Percentiles rank a stretch among this genome's conserved stretches.
phyloP scores from a whole-genome alignment of 2,329 filamentous ascomycete species.

The Leptographium galeiforme region DNA sequence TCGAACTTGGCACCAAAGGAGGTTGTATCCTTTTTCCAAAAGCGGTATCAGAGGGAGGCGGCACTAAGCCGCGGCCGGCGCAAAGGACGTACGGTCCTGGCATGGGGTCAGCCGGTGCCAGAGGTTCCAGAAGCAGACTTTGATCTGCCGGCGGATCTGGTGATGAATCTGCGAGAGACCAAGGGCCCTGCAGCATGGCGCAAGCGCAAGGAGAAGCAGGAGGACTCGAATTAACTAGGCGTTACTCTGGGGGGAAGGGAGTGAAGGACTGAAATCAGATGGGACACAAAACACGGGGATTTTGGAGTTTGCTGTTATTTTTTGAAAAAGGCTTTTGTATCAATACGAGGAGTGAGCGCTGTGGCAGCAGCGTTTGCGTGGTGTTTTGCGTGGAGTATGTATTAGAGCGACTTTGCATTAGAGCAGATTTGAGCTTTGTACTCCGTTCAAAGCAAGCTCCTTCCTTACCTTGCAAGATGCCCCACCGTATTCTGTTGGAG shows the following conservation, averaged over 20 bases:
- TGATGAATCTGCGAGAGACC: conserved; percentile 41
- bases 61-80: conserved; percentile 63
- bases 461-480: background rate
- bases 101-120: conserved; percentile 73
- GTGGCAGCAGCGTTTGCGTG: no score
- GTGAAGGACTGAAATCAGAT: background rate
- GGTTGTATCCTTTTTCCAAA: conserved; percentile 78
- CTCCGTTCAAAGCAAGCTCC: background rate
- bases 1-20: conserved; percentile 29
- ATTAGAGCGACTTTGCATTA: no score
- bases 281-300: background rate
- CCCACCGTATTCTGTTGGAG: background rate
- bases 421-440: background rate
- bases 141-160: conserved; percentile 53
- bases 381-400: no score
- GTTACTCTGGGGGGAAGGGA: no score
- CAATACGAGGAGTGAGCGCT: no score
- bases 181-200: conserved; percentile 19
- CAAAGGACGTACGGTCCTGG: conserved; percentile 54
- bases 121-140: conserved; percentile 62
- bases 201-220: background rate
- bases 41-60: conserved; percentile 65
- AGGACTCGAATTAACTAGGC: no score
- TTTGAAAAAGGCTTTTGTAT: no score
- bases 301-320: background rate